Base-by-base conservation (phyloP, 73 alveolate genomes). In the Tetrahymena thermophila region DNA sequence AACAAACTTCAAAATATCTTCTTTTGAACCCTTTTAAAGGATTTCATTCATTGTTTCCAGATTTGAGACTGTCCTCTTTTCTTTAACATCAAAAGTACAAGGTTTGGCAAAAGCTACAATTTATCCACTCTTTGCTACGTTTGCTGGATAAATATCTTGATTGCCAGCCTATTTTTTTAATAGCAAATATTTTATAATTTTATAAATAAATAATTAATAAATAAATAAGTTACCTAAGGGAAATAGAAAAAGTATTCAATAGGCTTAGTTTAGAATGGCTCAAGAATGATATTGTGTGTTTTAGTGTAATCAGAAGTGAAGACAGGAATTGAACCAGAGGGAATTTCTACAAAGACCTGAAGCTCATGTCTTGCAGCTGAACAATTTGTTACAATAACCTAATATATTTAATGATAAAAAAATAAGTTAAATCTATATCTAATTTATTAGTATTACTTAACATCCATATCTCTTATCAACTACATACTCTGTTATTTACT, bases 251-350 rank as follows among this genome's bases (percentile, higher is more conserved):
- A 83, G 95, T 96, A 97, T 85, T 85, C 94, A 89, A 98, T 93
- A 84, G 97, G 96, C 23, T 85, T 58, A 28, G 99, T 98, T 42
- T 98, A 94, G 97, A 96, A 98, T 21, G 99, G 96, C 35, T 96
- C 93, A 94, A 98, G 97, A 40, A 56, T 23, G 19, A 96, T 84
- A 56, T 97, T 93, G 56, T 85, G 94, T 4, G 99, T 96, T 93
- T 98, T 97, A 25, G 98, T 94, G 96, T 97, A 98, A 55, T 94
- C 96, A 17, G 98, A 85, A 56, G 96, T 85, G 31, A 95, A 83
- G 34, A 99, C 96, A 89, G 99, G 98, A 43, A 99, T 95, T 28
- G 99, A 94, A 35, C 99, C 99, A 96, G 98, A 98, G 50, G 99
- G 99, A 37, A 98, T 96, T 96, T 98, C 98, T 94, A 96, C 97